These are phyloP conservation scores for Ustilago bromivora DNA, from an alignment of 1,284 basidiomycete species.

Conservation along the genomic window DNA sequence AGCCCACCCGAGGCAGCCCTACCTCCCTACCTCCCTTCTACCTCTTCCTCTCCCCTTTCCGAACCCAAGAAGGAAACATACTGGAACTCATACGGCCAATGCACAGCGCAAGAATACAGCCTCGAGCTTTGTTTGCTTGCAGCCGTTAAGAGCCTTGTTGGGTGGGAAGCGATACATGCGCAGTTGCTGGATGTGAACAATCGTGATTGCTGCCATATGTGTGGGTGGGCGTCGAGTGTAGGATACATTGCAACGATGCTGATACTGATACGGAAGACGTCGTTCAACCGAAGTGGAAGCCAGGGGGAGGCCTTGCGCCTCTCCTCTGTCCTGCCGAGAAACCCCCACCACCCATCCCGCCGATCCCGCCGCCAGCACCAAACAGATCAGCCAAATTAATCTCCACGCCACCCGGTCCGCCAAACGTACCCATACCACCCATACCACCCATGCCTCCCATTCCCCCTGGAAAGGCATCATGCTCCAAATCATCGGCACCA, in stretches of 20 bases:
- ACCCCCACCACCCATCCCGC: slow-evolving; percentile 50
- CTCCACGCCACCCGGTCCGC: slow-evolving; percentile 55
- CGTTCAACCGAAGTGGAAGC: slow-evolving; percentile 54
- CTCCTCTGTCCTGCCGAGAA: slow-evolving; percentile 25
- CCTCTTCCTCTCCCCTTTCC: no score
- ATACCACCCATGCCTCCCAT: slow-evolving; percentile 27
- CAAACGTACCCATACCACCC: slow-evolving; percentile 38
- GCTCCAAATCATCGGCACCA: slow-evolving; percentile 65
- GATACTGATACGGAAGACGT: not conserved
- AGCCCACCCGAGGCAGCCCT: not conserved
- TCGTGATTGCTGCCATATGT: no score
- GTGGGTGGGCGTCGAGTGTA: not conserved
- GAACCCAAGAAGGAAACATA: no score
- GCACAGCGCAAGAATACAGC: no score
- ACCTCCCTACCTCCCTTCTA: slow-evolving; percentile 16
- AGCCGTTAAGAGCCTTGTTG: slow-evolving; percentile 15
- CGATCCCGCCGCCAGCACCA: slow-evolving; percentile 53
- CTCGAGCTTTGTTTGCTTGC: not conserved
- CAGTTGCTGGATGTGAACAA: no score
- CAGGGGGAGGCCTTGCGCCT: slow-evolving; percentile 43
- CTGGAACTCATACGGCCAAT: no score
- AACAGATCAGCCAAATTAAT: slow-evolving; percentile 68
- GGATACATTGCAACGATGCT: not conserved
- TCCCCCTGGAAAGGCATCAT: slow-evolving; percentile 47
- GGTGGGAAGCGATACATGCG: no score